These are phyloP conservation scores for Massarina eburnea DNA, from an alignment of 2,329 filamentous ascomycete species.

Conservation along the genomic window DNA sequence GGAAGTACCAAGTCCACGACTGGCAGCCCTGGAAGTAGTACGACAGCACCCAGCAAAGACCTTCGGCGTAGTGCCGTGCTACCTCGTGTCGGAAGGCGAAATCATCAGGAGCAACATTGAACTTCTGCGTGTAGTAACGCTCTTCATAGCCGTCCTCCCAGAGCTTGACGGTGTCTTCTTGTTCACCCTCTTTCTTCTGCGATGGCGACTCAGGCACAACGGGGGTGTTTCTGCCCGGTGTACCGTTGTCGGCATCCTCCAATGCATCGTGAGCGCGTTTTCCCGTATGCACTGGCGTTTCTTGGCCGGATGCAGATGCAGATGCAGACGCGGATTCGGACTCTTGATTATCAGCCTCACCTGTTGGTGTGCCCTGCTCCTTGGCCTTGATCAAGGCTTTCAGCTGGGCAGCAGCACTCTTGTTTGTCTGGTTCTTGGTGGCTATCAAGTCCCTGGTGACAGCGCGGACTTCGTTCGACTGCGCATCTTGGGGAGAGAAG, in stretches of 20 bases:
- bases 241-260: slow-evolving; percentile 62
- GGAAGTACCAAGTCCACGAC: slow-evolving; percentile 99
- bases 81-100: slow-evolving; percentile 86
- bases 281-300: slow-evolving; percentile 55
- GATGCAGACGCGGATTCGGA: slow-evolving; percentile 24
- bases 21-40: slow-evolving; percentile 99
- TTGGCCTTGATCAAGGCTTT: slow-evolving; percentile 67
- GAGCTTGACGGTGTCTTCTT: slow-evolving; percentile 79
- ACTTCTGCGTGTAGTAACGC: slow-evolving; percentile 97
- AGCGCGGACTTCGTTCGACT: slow-evolving; percentile 44
- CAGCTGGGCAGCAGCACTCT: slow-evolving; percentile 86
- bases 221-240: slow-evolving; percentile 62
- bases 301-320: slow-evolving; percentile 32
- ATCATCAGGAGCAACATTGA: slow-evolving; percentile 78
- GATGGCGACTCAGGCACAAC: slow-evolving; percentile 50
- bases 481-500: slow-evolving; percentile 41
- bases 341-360: slow-evolving; percentile 27
- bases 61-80: slow-evolving; percentile 88
- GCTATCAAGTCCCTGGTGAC: slow-evolving; percentile 88
- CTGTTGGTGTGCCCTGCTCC: slow-evolving; percentile 29
- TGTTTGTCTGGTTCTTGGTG: slow-evolving; percentile 81
- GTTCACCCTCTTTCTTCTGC: slow-evolving; percentile 54
- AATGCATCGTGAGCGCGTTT: slow-evolving; percentile 78
- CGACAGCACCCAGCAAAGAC: slow-evolving; percentile 88
- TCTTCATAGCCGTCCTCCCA: slow-evolving; percentile 97